phyloP scores from a whole-genome alignment of 2,329 filamentous ascomycete species.

The Epichloe gansuensis region DNA sequence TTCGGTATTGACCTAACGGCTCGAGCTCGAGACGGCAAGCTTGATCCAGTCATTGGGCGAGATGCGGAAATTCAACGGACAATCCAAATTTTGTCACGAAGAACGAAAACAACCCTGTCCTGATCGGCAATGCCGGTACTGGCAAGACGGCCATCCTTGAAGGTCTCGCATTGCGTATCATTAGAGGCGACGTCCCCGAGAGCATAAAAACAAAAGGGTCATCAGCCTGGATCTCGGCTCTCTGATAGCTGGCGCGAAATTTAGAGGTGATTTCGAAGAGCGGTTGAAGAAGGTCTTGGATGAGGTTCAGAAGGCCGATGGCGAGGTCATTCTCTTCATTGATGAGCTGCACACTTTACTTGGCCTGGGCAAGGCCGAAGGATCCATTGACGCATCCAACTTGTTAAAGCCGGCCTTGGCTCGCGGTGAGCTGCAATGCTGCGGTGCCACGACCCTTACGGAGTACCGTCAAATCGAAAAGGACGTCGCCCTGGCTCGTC shows the following conservation, averaged over 20 bases:
- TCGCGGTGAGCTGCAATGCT: conserved; percentile 86
- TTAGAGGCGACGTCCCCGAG: conserved; percentile 86
- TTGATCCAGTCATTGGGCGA: conserved; percentile 91
- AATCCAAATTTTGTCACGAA: conserved; percentile 81
- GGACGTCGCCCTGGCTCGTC: conserved; percentile 79
- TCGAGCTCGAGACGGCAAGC: conserved; percentile 72
- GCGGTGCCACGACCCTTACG: conserved; percentile 82
- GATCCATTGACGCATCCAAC: conserved; percentile 93
- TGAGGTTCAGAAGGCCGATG: conserved; percentile 81
- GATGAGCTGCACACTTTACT: conserved; percentile 89
- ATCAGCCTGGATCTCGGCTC: conserved; percentile 80
- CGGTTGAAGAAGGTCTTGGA: conserved; percentile 80
- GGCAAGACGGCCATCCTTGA: conserved; percentile 92
- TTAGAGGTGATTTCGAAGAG: conserved; percentile 92
- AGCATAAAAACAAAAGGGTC: conserved; percentile 87
- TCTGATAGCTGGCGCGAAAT: conserved; percentile 91
- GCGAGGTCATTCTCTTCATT: conserved; percentile 85
- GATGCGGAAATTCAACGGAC: conserved; percentile 87
- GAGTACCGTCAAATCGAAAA: conserved; percentile 95
- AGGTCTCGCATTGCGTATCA: conserved; percentile 79
- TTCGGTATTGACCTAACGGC: conserved; percentile 86
- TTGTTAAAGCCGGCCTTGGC: conserved; percentile 88
- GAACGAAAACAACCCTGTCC: conserved; percentile 94
- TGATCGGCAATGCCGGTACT: conserved; percentile 85
- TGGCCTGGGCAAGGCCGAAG: conserved; percentile 87